phyloP scores from a whole-genome alignment of 2,329 filamentous ascomycete genomes.

The Fusarium guadeloupense region DNA sequence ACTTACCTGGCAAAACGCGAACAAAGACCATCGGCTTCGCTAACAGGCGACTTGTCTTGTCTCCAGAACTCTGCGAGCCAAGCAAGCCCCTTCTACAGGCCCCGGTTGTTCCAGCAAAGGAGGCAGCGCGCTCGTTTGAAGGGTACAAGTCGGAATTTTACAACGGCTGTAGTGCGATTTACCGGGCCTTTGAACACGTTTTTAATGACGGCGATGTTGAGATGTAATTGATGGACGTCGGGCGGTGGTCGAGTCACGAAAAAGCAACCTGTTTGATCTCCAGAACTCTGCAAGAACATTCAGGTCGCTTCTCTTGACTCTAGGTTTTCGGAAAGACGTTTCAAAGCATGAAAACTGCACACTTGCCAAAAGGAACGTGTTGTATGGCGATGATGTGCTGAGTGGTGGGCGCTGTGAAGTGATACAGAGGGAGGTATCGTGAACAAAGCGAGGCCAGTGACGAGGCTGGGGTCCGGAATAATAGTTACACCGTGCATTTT shows the following conservation, averaged over 20 bases:
- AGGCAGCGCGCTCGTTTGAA: conserved; percentile 1
- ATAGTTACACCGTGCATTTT: too few species aligned
- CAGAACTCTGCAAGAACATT: neutral
- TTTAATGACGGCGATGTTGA: neutral
- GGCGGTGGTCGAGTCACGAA: neutral
- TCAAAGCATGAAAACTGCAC: neutral
- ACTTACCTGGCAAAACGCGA: neutral
- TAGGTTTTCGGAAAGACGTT: neutral
- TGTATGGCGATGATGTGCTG: too few species aligned
- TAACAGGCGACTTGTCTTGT: conserved; percentile 4
- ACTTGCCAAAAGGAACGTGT: too few species aligned
- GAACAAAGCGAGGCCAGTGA: too few species aligned
- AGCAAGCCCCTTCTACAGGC: conserved; percentile 6
- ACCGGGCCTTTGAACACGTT: neutral
- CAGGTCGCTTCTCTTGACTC: neutral
- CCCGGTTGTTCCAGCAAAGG: conserved; percentile 10
- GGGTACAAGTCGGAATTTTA: conserved; percentile 10
- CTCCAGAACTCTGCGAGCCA: conserved; percentile 13
- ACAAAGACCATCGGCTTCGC: conserved; percentile 6
- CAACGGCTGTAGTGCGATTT: conserved; percentile 1
- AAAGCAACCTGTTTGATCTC: neutral
- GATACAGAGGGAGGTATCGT: too few species aligned
- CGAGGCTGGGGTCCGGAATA: too few species aligned
- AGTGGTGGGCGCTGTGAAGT: too few species aligned
- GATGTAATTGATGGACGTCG: too few species aligned